phyloP scores from a whole-genome alignment of 2,329 filamentous ascomycete genomes.

The Corniculantispora saksenae region DNA sequence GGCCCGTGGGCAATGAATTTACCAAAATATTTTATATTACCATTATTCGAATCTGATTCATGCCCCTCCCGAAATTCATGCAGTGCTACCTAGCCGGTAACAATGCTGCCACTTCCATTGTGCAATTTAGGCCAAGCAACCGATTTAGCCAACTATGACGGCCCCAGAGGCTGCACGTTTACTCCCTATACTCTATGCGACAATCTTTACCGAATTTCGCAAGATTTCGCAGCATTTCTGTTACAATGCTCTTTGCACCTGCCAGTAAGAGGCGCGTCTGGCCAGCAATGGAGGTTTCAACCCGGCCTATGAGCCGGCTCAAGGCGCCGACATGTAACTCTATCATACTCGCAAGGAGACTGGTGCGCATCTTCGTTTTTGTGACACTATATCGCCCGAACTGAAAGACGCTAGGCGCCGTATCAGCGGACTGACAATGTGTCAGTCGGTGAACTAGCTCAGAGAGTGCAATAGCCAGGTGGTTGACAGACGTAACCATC shows the following conservation, averaged over 20 bases:
- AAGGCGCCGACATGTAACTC: constrained; percentile 1
- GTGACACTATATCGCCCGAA: constrained; percentile 14
- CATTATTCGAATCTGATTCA: too few species aligned
- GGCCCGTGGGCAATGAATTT: too few species aligned
- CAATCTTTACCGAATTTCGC: too few species aligned
- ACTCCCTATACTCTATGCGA: too few species aligned
- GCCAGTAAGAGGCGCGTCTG: not conserved
- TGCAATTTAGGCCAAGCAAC: too few species aligned
- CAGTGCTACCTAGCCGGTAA: too few species aligned
- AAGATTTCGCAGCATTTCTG: constrained; percentile 3
- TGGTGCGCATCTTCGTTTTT: constrained; percentile 5
- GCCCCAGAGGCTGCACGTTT: too few species aligned
- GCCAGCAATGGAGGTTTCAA: not conserved
- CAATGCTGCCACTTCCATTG: too few species aligned
- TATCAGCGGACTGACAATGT: constrained; percentile 9
- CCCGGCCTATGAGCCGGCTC: not conserved
- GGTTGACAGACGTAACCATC: constrained; percentile 1
- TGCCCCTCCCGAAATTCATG: too few species aligned
- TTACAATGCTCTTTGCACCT: constrained; percentile 3
- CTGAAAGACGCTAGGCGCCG: constrained; percentile 14
- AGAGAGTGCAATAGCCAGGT: not conserved
- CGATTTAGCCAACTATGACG: too few species aligned
- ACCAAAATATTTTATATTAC: too few species aligned
- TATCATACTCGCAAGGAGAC: constrained; percentile 15
- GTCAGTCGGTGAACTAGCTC: constrained; percentile 5